Base-by-base conservation (phyloP, 2,329 filamentous ascomycete genomes). In the Hypoxylon sp. region DNA sequence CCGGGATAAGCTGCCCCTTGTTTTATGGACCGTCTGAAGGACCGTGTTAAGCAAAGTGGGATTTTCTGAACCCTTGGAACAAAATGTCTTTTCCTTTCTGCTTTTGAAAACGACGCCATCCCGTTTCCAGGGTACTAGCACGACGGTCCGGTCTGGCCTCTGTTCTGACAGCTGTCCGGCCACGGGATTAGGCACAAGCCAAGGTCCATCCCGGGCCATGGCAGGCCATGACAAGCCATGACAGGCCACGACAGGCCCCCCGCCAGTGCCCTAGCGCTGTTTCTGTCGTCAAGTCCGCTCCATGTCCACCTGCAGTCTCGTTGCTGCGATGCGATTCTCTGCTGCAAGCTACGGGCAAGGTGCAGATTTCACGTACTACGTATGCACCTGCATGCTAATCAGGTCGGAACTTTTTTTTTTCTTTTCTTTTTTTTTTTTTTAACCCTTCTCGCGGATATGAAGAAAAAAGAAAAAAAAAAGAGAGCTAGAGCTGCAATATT, bases 1-100 rank as follows among this genome's bases (percentile, higher is more conserved):
- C 40, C 48, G 40, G 41, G 56, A 49, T n/a, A n/a, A 57, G 47
- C 17, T n/a, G n/a, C 49, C 56, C 60, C 57, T 59, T 31, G 48
- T 33, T 31, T 47, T 45, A 23, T 40, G 42, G n/a, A n/a, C n/a
- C n/a, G 56, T 56, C 61, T 33, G 51, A 53, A 63, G 48, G 57
- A 54, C 48, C 18, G 37, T 47, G 51, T 33, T 52, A 38, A 42
- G 50, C n/a, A n/a, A 47, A 53, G 54, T 60, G 42, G 54, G 56
- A 57, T 60, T n/a, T n/a, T 55, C 31, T 51, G 50, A 62, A 23
- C 52, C 42, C 48, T 31, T 42, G 56, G 53, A 55, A 49, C 49
- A 24, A 42, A 51, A 46, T 48, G 4, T 27, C 26, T 29, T 41
- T 31, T 27, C 11, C 41, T 41, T 26, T 18, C 47, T 27, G 18